phyloP scores from a whole-genome alignment of 768 basidiomycete genomes.

The Hypsizygus marmoreus region DNA sequence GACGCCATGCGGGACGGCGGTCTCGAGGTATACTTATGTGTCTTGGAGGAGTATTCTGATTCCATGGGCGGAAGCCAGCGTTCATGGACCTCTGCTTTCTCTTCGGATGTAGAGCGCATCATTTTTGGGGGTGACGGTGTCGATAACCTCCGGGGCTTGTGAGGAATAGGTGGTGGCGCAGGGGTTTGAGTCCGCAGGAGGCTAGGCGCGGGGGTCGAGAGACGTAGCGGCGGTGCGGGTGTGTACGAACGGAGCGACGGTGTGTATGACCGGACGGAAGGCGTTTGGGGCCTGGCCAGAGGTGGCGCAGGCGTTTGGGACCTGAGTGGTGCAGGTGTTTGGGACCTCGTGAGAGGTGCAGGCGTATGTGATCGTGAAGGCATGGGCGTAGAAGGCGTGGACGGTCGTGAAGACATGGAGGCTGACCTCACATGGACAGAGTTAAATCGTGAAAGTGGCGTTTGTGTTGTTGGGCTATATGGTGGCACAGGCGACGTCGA shows the following conservation, averaged over 20 bases:
- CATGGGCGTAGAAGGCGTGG: slow-evolving; percentile 46
- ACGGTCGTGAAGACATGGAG: slow-evolving; percentile 53
- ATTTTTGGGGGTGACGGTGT: slow-evolving; percentile 59
- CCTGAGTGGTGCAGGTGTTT: slow-evolving; percentile 17
- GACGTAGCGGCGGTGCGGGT: slow-evolving; percentile 42
- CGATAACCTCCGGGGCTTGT: slow-evolving; percentile 53
- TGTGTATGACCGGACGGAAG: slow-evolving; percentile 25
- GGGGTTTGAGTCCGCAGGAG: slow-evolving; percentile 39
- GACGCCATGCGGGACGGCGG: slow-evolving; percentile 30
- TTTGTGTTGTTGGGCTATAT: slow-evolving; percentile 36
- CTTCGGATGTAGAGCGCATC: slow-evolving; percentile 63
- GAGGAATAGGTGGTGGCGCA: slow-evolving; percentile 34
- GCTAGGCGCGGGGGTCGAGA: slow-evolving; percentile 36
- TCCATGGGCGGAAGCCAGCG: slow-evolving; percentile 62
- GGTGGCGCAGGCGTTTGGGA: slow-evolving; percentile 38
- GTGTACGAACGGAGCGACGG: slow-evolving; percentile 39
- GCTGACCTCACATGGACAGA: slow-evolving; percentile 58
- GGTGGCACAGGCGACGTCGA: slow-evolving; percentile 40
- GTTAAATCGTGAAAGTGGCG: slow-evolving; percentile 53
- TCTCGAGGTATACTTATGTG: slow-evolving; percentile 19
- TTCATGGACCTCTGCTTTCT: slow-evolving; percentile 61
- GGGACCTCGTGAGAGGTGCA: slow-evolving; percentile 28
- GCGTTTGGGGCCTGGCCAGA: slow-evolving; percentile 25
- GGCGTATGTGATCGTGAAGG: slow-evolving; percentile 44
- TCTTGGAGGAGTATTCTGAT: slow-evolving; percentile 13